These are phyloP conservation scores for Gloeophyllum trabeum DNA, from an alignment of 768 basidiomycete genomes.

Conservation along the genomic window DNA sequence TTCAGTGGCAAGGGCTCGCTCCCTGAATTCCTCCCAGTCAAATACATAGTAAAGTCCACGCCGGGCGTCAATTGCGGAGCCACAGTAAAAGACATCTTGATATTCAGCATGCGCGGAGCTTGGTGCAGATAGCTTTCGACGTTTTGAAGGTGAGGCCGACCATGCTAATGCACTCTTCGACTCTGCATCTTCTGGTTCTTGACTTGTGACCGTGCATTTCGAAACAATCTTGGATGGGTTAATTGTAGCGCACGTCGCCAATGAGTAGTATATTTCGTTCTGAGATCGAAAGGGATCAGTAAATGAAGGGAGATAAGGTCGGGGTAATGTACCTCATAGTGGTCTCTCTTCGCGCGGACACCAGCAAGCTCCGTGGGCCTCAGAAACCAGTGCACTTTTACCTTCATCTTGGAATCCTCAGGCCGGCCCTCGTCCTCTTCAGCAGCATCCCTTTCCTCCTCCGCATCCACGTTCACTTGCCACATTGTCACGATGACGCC, in stretches of 20 bases:
- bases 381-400: slow-evolving; percentile 70
- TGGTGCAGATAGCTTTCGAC: slow-evolving; percentile 1
- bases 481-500: slow-evolving; percentile 66
- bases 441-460: slow-evolving; percentile 18
- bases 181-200: not conserved
- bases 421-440: slow-evolving; percentile 5
- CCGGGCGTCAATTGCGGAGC: slow-evolving; percentile 42
- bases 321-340: slow-evolving; percentile 39
- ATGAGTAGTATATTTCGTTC: slow-evolving; percentile 71
- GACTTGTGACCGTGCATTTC: slow-evolving; percentile 29
- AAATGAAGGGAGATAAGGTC: not conserved
- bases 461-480: slow-evolving; percentile 29
- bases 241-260: slow-evolving; percentile 35
- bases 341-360: slow-evolving; percentile 47
- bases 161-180: not conserved
- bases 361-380: slow-evolving; percentile 51
- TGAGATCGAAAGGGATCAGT: slow-evolving; percentile 15
- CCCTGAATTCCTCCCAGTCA: slow-evolving; percentile 41
- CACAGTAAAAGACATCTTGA: slow-evolving; percentile 35
- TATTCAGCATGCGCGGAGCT: slow-evolving; percentile 10
- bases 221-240: slow-evolving; percentile 39
- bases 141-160: slow-evolving; percentile 6
- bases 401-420: slow-evolving; percentile 27
- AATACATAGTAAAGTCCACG: slow-evolving; percentile 55
- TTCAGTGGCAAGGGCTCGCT: slow-evolving; percentile 21